Base-by-base conservation (phyloP, 441 rosid species). In the Erodium texanum region DNA sequence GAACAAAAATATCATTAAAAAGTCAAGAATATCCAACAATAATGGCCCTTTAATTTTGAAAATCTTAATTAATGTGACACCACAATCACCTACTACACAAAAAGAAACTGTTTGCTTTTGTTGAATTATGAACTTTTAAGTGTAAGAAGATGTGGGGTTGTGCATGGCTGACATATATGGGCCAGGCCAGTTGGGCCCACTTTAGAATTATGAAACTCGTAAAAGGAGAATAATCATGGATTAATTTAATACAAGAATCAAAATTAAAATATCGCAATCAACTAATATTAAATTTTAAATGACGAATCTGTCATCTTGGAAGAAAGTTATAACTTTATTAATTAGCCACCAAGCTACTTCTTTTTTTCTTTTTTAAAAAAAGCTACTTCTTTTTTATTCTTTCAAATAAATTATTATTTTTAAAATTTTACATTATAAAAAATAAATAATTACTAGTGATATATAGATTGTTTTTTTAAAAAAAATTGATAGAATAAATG, bases 141-240 rank as follows among this genome's bases (percentile, higher is more conserved):
- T 4, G 1, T 1, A 27, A 1, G 58, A 50, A 16, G 1, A 50
- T 50, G 58, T n/a, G 20, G 58, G 58, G 5, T 50, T 50, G 58
- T 50, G 58, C 20, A 50, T 50, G 19, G 58, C 58, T 50, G 58
- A 50, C 58, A 50, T 50, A n/a, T 50, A 18, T 16, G 58, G 58
- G 58, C 58, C 58, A 50, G n/a, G 7, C 3, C 19, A 36, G 58
- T 16, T 15, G 19, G 58, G 20, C 7, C 58, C 58, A 15, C 19
- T 50, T 16, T 50, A 50, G n/a, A 7, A 4, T n/a, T 15, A 15
- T 50, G n/a, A 15, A 50, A 50, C 7, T 16, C 6, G n/a, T 4
- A 15, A 27, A 27, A 27, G 29, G 29, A n/a, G 56, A 50, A 16
- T 50, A 15, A 50, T 36, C 10, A 6, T 36, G 7, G 43, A 2